These are phyloP conservation scores for Boletus sp. DNA, from an alignment of 1,284 basidiomycete species.

Conservation along the genomic window DNA sequence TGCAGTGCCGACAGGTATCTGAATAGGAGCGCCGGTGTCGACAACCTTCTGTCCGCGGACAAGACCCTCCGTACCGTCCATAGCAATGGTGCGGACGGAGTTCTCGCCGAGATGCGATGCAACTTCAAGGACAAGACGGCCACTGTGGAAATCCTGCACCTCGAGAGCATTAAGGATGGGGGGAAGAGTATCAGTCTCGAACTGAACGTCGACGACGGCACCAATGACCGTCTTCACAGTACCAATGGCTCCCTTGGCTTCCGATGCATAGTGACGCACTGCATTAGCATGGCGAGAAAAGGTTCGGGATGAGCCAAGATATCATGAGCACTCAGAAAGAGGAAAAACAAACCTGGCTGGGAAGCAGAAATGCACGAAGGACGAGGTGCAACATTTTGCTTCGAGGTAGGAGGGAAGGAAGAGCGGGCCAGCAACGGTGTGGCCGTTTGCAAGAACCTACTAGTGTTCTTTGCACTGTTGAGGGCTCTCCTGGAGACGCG, in stretches of 20 bases:
- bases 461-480: conserved; percentile 67
- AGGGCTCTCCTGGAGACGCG: conserved; percentile 79
- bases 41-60: conserved; percentile 97
- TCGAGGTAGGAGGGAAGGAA: conserved; percentile 38
- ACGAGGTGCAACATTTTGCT: conserved; percentile 36
- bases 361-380: conserved; percentile 32
- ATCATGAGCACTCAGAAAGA: conserved; percentile 20
- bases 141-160: conserved; percentile 89
- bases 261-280: conserved; percentile 90
- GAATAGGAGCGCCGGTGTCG: conserved; percentile 95
- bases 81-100: conserved; percentile 95
- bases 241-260: conserved; percentile 69
- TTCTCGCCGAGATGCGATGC: conserved; percentile 98
- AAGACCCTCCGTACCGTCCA: conserved; percentile 99
- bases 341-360: conserved; percentile 33
- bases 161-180: conserved; percentile 98
- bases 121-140: conserved; percentile 93
- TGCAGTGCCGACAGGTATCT: conserved; percentile 90
- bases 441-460: conserved; percentile 74
- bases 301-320: conserved; percentile 6
- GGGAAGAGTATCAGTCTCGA: conserved; percentile 86
- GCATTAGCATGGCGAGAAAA: conserved; percentile 23
- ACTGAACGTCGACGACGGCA: conserved; percentile 99
- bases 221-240: conserved; percentile 93
- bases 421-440: conserved; percentile 45